Base-by-base conservation (phyloP, 208 protist species). In the Tritrichomonas musculus region DNA sequence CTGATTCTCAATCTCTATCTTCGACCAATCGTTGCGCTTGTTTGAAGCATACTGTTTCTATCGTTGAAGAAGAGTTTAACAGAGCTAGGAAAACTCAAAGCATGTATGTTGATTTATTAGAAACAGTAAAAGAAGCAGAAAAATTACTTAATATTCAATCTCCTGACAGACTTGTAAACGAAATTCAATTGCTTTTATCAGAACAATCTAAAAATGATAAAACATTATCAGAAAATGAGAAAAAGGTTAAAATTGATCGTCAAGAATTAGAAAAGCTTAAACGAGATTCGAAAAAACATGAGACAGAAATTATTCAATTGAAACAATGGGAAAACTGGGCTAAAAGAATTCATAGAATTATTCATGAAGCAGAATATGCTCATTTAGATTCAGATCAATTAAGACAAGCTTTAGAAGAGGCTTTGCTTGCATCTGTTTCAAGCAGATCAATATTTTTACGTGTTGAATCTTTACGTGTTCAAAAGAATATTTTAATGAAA, bases 241-340 rank as follows among this genome's bases (percentile, higher is more conserved):
- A n/a, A 69, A 69, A n/a, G 30, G 27, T n/a, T 69, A 17, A 69
- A n/a, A 3, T 5, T 33, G 64, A 69, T 33, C 64, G 27, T n/a
- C 11, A 69, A 69, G 64, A 69, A 69, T n/a, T 33, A 20, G 77
- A 88, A 14, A 53, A 39, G 39, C 27, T 88, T 11, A 88, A 30
- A 36, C 25, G 39, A 53, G 77, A 88, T 39, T 53, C 44, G 0
- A 88, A 47, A 57, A 88, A 57, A 50, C 20, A 20, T 55, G 77
- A 88, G 36, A 39, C 14, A 14, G 47, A 88, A 50, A 1, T 88
- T 11, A 39, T 36, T 0, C 17, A n/a, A 20, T 49, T 88, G 4
- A 88, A 57, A 88, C 41, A 44, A 55, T 88, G 77, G 77, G 77
- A 88, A 88, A 88, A 57, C n/a, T 88, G 77, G 77, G 44, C 77